A percentile compares a stretch with the other conserved stretches of the same genome.
phyloP scores from a whole-genome alignment of 345 rosid genomes.

The Psidium guajava region DNA sequence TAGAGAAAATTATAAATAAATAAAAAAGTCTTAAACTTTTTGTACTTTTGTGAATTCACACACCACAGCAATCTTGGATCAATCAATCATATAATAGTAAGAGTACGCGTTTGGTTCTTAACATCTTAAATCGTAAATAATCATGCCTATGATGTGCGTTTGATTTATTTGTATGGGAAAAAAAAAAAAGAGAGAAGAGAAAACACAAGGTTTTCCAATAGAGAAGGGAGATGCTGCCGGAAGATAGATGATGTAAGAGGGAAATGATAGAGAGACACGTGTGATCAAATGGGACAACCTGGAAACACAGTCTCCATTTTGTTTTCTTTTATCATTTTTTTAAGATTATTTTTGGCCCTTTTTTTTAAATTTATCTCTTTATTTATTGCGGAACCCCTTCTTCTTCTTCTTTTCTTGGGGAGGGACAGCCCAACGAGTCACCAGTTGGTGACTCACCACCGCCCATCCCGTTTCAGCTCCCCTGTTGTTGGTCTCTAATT shows the following conservation, averaged over 20 bases:
- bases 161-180: background rate
- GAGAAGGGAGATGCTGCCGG: background rate
- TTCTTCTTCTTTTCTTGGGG: background rate
- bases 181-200: background rate
- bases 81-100: too few relatives aligned
- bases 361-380: background rate
- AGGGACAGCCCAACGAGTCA: background rate
- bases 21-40: too few relatives aligned
- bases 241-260: background rate
- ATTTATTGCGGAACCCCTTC: too few relatives aligned
- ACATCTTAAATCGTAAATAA: background rate
- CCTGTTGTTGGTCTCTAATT: background rate
- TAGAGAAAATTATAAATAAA: too few relatives aligned
- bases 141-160: background rate
- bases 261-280: slow-evolving; percentile 19
- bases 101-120: background rate
- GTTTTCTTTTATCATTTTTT: background rate
- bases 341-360: background rate
- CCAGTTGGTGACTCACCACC: background rate
- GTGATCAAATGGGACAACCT: slow-evolving; percentile 35
- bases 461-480: background rate
- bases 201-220: background rate
- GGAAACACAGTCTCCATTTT: slow-evolving; percentile 1
- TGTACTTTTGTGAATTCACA: too few relatives aligned
- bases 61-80: too few relatives aligned